phyloP scores from a whole-genome alignment of 176 grass and related monocot genomes.

The Panicum miliaceum region DNA sequence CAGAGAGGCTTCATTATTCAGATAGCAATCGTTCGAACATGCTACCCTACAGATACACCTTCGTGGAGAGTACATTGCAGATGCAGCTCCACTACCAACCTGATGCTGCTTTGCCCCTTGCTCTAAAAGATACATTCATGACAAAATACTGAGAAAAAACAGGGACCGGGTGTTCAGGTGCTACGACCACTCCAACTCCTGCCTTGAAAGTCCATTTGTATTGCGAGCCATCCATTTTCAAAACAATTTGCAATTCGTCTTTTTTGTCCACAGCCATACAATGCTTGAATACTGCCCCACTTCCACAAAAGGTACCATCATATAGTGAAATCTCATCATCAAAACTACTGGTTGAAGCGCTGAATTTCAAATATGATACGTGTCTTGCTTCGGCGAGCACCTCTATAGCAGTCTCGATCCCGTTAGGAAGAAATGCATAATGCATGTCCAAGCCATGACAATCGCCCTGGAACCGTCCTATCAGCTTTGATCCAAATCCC shows the following conservation, averaged over 20 bases:
- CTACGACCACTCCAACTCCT: neutral
- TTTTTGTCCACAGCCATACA: neutral
- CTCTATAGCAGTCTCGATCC: neutral
- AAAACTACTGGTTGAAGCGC: neutral
- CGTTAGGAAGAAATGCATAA: neutral
- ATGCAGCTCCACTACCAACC: constrained; percentile 3
- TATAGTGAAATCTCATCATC: neutral
- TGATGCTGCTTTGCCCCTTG: neutral
- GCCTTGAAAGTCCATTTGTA: constrained; percentile 2
- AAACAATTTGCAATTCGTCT: neutral
- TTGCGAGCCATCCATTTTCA: neutral
- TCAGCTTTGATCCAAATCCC: neutral
- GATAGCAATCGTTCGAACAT: no score
- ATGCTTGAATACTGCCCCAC: neutral
- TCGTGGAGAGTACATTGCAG: neutral
- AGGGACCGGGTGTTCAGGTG: neutral
- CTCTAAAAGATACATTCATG: neutral
- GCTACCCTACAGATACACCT: no score
- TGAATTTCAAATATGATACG: neutral
- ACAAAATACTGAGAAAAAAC: neutral
- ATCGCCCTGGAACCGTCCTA: neutral
- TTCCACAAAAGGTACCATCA: constrained; percentile 1
- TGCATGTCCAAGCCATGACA: neutral
- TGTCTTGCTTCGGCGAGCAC: neutral
- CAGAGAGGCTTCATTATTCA: no score